Evolutionary conservation across 2,329 filamentous ascomycete species (phyloP), one percentile per base, ranked within the genome.

Genomic region (Anisogramma anomala): DNA sequence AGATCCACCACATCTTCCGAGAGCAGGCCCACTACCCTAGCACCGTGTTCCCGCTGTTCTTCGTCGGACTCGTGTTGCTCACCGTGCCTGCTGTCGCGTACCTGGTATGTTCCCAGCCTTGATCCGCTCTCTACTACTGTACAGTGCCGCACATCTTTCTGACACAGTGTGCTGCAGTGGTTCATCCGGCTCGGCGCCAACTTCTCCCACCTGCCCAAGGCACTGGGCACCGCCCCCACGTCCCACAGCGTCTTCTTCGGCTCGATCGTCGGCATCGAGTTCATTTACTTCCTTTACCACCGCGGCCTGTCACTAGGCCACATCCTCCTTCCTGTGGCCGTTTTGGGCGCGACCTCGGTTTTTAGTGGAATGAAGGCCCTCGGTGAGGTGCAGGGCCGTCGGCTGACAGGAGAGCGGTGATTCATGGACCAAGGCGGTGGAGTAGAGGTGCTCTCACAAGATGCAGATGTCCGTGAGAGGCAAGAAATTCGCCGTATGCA

Each of bases 211-310:
- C 63, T 91, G 1, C 61, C 74, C 39, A 82, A 82, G 58, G 89
- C 91, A 7, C 63, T 95, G 37, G 67, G 75, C 43, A 69, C 74
- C 17, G 84, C 86, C 1, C 89, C 91, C 2, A 53, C 94, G 32
- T 81, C 89, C 4, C 89, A 98, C 58, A 68, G 68, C 22, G 61
- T 87, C 25, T 98, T 96, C 68, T 83, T 93, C 52, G 84, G 83
- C 38, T 94, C 87, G 4, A 77, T 98, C 42, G 47, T 94, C 28
- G 78, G 79, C 17, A 84, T 98, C 69, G 91, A 98, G 62, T 83
- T 75, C 13, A 79, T 94, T 42, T 95, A 98, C 65, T 89, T 91
- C 68, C 65, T 94, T 50, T 98, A 98, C 72, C 96, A 96, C 65
- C 82, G 75, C 39, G 77, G 67, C 56, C 95, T 89, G 88, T 94